Percentiles rank a stretch among this genome's conserved stretches.
Evolutionary conservation across 192 early-diverging fungal species (phyloP).

Genomic region (Coemansia sp.): DNA sequence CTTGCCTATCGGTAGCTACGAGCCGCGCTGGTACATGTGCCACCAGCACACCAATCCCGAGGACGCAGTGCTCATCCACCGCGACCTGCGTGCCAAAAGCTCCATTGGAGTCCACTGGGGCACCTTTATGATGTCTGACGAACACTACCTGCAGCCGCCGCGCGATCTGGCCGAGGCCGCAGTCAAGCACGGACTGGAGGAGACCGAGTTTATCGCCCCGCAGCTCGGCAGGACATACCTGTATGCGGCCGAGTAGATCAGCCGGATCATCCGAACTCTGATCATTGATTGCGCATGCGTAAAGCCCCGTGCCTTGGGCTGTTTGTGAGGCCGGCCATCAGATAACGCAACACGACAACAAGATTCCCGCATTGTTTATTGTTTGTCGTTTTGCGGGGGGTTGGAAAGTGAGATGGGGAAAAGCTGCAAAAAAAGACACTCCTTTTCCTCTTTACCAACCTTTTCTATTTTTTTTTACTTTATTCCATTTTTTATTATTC

Average conservation of each 20-base stretch:
- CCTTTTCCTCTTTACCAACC: not conserved
- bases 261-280: not conserved
- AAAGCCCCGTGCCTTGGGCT: not conserved
- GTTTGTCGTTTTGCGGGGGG: too few relatives aligned
- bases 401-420: too few relatives aligned
- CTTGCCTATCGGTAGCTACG: conserved; percentile 85
- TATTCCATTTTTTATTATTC: too few relatives aligned
- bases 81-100: conserved; percentile 60
- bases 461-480: not conserved
- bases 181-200: conserved; percentile 16
- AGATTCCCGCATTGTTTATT: too few relatives aligned
- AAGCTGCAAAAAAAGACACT: not conserved
- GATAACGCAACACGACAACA: too few relatives aligned
- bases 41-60: conserved; percentile 74
- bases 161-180: conserved; percentile 53
- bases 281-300: not conserved
- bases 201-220: conserved; percentile 28
- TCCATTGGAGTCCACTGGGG: conserved; percentile 87
- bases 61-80: conserved; percentile 79
- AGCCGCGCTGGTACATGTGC: conserved; percentile 71
- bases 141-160: conserved; percentile 68
- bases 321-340: not conserved
- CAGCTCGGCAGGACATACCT: conserved; percentile 34
- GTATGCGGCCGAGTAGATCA: conserved; percentile 8
- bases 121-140: conserved; percentile 76